Evolutionary conservation across 768 basidiomycete species (phyloP), one percentile per base, ranked within the genome.

Genomic region (Bullera alba): DNA sequence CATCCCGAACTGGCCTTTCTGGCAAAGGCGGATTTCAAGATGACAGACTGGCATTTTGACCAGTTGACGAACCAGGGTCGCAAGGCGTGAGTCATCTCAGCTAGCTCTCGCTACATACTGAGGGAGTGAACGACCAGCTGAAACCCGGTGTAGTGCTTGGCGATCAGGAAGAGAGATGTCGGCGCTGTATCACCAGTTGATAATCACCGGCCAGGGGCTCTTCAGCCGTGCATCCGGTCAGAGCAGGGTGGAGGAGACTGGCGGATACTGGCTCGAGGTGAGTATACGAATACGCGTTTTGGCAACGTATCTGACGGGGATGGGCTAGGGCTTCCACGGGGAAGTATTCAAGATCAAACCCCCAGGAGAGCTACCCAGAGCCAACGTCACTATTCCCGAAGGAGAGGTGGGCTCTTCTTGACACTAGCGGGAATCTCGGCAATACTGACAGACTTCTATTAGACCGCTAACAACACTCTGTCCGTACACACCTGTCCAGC

Each of bases 401-500:
- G 59, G 44, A n/a, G 38, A 41, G 25, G 63, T 63, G 38, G 42
- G 61, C 44, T n/a, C n/a, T n/a, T n/a, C n/a, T n/a, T n/a, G n/a
- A n/a, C n/a, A n/a, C n/a, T n/a, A n/a, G n/a, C n/a, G n/a, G n/a
- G n/a, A 19, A 14, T 16, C 15, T 30, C 27, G 30, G 21, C 4
- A n/a, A n/a, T n/a, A n/a, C n/a, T 16, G 28, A 35, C 39, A 37
- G 41, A 44, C 17, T 44, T 22, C 8, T 2, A 3, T 19, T 53
- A 64, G 63, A 44, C 43, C n/a, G 44, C 21, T 35, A 69, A 69
- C 51, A 67, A 67, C 38, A 69, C 67, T 1, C 49, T 69, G 12
- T 59, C 64, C 5, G 67, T 69, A 0, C 57, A 69, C 37, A 54
- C 50, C 23, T 69, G 67, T 54, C 53, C 54, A n/a, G 65, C 62